Evolutionary conservation across 371 early-diverging fungal species (phyloP), one percentile per base, ranked within the genome.

Genomic region (Saksenaea vasiformis): DNA sequence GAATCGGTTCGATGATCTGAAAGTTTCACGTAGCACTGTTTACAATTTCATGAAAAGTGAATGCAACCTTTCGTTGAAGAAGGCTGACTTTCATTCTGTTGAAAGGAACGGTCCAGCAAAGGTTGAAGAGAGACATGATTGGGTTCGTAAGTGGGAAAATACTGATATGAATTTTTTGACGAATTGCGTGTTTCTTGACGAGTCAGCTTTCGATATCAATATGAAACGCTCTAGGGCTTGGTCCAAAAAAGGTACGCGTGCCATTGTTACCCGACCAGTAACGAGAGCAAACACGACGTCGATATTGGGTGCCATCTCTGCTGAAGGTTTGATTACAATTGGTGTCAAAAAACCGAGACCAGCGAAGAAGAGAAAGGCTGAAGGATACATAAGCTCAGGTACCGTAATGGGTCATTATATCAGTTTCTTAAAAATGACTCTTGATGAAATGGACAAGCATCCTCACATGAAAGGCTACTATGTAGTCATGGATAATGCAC

Each of bases 391-490:
- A 60, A 64, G 68, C 43, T 61, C 68, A 68, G 69, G 65, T 13
- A 58, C 65, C 36, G 65, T 61, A 14, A 65, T 51, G 0, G 62
- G 62, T n/a, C 69, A 65, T 34, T 65, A 62, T 39, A 58, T 65
- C 2, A 62, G 47, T 58, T 69, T 65, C 56, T 62, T 69, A 55
- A 62, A 58, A 54, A 58, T 37, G 24, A 59, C 60, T 35, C 56
- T 69, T 22, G 65, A 69, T 64, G 62, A 59, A 59, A 58, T 69
- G 62, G 62, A 69, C 56, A 69, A 69, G 44, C 59, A 69, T 61
- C 56, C 57, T 4, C 61, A 68, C 47, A 68, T 68, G 62, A 59
- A 62, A 44, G 59, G 55, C 13, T 55, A 67, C 43, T 62, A 67
- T 60, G 44, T 67, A 44, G 62, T 58, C 35, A 62, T 62, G 59